Base-by-base conservation (phyloP, 176 grass and related monocot genomes). In the Echinochloa phyllopogon region DNA sequence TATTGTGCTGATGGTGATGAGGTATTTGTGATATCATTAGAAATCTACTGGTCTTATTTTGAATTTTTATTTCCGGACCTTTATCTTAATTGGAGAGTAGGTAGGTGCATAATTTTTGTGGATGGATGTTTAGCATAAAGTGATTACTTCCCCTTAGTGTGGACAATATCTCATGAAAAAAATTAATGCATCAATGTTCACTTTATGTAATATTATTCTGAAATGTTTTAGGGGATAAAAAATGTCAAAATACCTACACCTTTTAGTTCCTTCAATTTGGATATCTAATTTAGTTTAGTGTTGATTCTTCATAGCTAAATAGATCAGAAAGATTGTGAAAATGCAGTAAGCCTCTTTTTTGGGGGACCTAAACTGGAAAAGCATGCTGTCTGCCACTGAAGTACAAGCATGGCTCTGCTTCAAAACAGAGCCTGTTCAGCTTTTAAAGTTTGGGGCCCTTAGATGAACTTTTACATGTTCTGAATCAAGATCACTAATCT, bases 1-100 rank as follows among this genome's bases (percentile, higher is more conserved):
- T 99, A 96, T 64, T 99, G 96, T 85, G 87, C 93, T 79, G 91
- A 92, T 74, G 96, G 91, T 85, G 93, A 95, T 89, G 96, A 98
- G 93, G 96, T 95, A 95, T 77, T 70, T 72, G 55, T 84, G 70
- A 72, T 77, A 69, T 72, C 36, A 69, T 6, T 78, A 33, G 40
- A 73, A 62, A 83, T 84, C 3, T 75, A 39, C 37, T 83, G 40
- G 65, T 57, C 39, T 59, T 81, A 39, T 29, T 51, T 33, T 58
- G n/a, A 60, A 75, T 33, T 71, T 59, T 57, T 21, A 7, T 37
- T 77, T 18, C 65, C 16, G 5, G 21, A 42, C 50, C 24, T 37
- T 61, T 60, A 60, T 6, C 50, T 56, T 85, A 65, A 75, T 36
- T 61, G 39, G 11, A 65, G 64, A 62, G 51, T 81, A 63, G 53